These are phyloP conservation scores for Volvariella surrecta DNA, from an alignment of 1,284 basidiomycete species.

Conservation along the genomic window DNA sequence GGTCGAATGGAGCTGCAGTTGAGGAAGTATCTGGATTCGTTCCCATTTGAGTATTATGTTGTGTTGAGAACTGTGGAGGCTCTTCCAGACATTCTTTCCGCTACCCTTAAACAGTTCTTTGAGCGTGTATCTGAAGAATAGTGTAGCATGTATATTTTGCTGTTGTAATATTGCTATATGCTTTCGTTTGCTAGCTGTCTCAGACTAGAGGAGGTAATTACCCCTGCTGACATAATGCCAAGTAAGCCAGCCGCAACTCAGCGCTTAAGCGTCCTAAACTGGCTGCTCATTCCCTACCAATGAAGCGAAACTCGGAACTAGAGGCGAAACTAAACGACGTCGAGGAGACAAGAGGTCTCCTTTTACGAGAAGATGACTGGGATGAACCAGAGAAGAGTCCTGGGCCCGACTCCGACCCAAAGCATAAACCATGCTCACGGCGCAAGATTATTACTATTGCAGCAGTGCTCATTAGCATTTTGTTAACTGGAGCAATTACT, in stretches of 20 bases:
- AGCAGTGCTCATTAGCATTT: conserved; percentile 28
- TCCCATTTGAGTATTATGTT: conserved; percentile 98
- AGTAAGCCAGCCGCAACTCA: neutral
- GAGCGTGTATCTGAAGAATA: conserved; percentile 68
- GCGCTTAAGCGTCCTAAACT: neutral
- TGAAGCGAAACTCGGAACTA: neutral
- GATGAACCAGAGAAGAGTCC: too few species aligned
- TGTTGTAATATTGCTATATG: neutral
- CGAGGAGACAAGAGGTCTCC: conserved; percentile 13
- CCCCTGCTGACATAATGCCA: neutral
- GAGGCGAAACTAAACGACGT: conserved; percentile 1
- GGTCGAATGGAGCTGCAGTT: conserved; percentile 87
- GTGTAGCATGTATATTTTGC: conserved; percentile 8
- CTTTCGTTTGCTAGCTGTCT: neutral
- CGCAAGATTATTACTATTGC: conserved; percentile 27
- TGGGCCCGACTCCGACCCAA: too few species aligned
- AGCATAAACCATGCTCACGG: conserved; percentile 22
- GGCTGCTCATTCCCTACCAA: neutral
- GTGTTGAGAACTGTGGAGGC: conserved; percentile 89
- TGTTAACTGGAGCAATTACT: conserved; percentile 34
- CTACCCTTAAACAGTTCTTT: conserved; percentile 90
- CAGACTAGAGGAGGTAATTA: too few species aligned
- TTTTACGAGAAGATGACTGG: conserved; percentile 8
- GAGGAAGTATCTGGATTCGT: conserved; percentile 88
- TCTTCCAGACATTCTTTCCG: conserved; percentile 86